A percentile compares a stretch with the other conserved stretches of the same genome.
Evolutionary conservation across 1,284 basidiomycete species (phyloP).

Genomic region (Fomitiporia mediterranea): DNA sequence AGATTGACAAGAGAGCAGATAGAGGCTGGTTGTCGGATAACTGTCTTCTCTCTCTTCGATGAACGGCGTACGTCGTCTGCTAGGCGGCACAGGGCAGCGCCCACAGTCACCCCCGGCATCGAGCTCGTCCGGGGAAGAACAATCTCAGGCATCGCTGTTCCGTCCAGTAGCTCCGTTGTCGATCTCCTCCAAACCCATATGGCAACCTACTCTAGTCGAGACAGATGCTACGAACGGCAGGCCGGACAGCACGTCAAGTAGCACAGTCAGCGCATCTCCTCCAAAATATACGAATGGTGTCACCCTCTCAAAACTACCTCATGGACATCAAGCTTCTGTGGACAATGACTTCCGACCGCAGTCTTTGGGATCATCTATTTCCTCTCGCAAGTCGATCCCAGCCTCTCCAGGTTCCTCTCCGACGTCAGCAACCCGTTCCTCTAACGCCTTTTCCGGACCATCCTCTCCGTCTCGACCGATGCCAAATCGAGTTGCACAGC

Average conservation of each 20-base stretch:
- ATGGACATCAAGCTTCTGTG: conserved; percentile 24
- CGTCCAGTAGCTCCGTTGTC: conserved; percentile 43
- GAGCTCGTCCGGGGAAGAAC: conserved; percentile 23
- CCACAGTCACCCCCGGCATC: conserved; percentile 44
- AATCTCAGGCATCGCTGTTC: conserved; percentile 29
- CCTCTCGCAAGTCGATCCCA: conserved; percentile 28
- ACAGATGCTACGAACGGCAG: conserved; percentile 7
- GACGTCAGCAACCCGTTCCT: conserved; percentile 31
- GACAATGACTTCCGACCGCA: conserved; percentile 24
- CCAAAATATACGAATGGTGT: conserved; percentile 7
- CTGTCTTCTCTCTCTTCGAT: conserved; percentile 15
- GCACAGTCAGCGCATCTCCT: conserved; percentile 12
- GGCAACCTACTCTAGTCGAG: conserved; percentile 13
- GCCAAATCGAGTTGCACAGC: conserved; percentile 28
- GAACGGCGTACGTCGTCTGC: conserved; percentile 25
- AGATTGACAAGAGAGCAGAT: not conserved
- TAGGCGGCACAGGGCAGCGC: conserved; percentile 28
- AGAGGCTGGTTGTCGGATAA: conserved; percentile 7
- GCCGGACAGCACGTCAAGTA: conserved; percentile 12
- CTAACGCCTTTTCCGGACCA: conserved; percentile 34
- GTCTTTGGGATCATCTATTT: conserved; percentile 27
- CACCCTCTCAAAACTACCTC: not conserved
- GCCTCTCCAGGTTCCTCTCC: conserved; percentile 30
- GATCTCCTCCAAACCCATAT: conserved; percentile 31
- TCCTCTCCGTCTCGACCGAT: conserved; percentile 34